Evolutionary conservation across 192 early-diverging fungal genomes (phyloP), one percentile per base, ranked within the genome.

Genomic region (Obelidium mucronatum): DNA sequence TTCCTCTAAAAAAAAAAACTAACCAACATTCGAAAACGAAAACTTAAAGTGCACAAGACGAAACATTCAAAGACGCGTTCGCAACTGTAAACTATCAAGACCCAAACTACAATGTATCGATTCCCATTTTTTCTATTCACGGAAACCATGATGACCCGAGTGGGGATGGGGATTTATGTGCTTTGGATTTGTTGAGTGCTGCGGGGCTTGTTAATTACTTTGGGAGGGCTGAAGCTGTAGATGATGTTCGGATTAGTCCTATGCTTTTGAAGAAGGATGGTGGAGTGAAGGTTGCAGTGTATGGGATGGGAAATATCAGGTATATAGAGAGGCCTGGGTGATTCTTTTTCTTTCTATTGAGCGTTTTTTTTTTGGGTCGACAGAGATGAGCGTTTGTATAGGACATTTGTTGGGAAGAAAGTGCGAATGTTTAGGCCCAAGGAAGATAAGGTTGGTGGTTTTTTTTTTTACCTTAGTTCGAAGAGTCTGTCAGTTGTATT

Each of bases 101-200:
- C 65, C 91, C 93, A 2, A 96, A 98, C 73, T 75, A 91, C 15
- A 97, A 97, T 71, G 84, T 97, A 5, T 73, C 86, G 3, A 87
- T 95, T 19, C 97, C 97, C 0, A 88, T 98, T 0, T 98, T 97
- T 75, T 93, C 95, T 0, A 98, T 98, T 61, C 97, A 98, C 78
- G 97, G 97, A 0, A 98, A 98, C 82, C 97, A 98, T 74, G 97
- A 98, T 72, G 95, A 97, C 79, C 97, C 97, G 22, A 36, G 26
- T 17, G 65, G 89, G 81, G 90, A 93, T 51, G 93, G 93, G 40
- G 91, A 91, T 73, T 77, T 96, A 30, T 93, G 91, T 54, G 94
- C 95, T 0, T 85, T 97, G 58, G 94, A 97, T 75, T 72, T 95
- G 37, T 83, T 98, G 11, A 85, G 90, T 2, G 89, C 88, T 2